Percentiles rank a stretch among this genome's conserved stretches.
Evolutionary conservation across 1,284 basidiomycete genomes (phyloP).

Genomic region (Vanrija sp.): DNA sequence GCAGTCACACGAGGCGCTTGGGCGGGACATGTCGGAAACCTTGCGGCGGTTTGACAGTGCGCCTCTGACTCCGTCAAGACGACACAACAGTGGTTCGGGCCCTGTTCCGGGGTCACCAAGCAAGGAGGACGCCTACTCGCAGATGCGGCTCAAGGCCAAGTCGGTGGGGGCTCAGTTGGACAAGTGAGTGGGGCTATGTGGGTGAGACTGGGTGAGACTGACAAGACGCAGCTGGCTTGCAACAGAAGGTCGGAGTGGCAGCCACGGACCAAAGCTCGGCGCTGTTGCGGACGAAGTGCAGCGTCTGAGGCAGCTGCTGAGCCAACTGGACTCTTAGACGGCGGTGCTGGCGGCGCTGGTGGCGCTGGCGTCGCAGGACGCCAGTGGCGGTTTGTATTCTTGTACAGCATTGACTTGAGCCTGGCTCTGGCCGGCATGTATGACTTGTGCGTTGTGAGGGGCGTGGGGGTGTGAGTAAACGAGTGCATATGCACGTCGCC

Average conservation of each 20-base stretch:
- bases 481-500: too few relatives aligned
- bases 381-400: too few relatives aligned
- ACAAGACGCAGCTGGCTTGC: slow-evolving; percentile 32
- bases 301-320: slow-evolving; percentile 32
- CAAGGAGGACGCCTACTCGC: slow-evolving; percentile 39
- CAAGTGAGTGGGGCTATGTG: slow-evolving; percentile 26
- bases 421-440: too few relatives aligned
- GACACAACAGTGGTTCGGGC: slow-evolving; percentile 16
- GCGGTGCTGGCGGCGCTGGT: slow-evolving; percentile 13
- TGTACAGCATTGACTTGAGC: too few relatives aligned
- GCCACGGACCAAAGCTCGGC: background rate
- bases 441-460: too few relatives aligned
- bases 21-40: slow-evolving; percentile 44
- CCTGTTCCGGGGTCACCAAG: slow-evolving; percentile 6
- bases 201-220: background rate
- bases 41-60: slow-evolving; percentile 31
- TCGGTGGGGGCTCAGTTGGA: slow-evolving; percentile 37
- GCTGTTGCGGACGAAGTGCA: slow-evolving; percentile 32
- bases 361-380: too few relatives aligned
- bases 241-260: slow-evolving; percentile 33
- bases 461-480: too few relatives aligned
- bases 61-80: slow-evolving; percentile 28
- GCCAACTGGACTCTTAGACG: slow-evolving; percentile 34
- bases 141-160: slow-evolving; percentile 42
- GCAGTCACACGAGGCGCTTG: slow-evolving; percentile 41